Evolutionary conservation across 345 rosid species (phyloP), one percentile per base, ranked within the genome.

Genomic region (Citrus mangshanensis): DNA sequence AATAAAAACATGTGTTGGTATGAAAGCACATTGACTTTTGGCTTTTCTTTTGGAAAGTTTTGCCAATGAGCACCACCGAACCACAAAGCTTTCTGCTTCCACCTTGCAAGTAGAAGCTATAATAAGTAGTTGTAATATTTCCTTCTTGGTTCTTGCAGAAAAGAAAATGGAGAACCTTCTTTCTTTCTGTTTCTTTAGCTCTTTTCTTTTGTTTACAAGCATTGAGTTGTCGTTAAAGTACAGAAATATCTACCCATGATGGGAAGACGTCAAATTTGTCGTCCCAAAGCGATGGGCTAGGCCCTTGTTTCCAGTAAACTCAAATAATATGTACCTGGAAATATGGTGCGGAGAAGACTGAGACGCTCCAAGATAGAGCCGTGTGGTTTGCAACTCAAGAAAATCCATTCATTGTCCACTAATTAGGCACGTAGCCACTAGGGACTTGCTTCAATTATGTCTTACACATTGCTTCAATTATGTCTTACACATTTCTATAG

Each of bases 361-460:
- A 13, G 9, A 16, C 6, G 9, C 18, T 59, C 38, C 64, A 81
- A 1, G 19, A 2, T 58, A 80, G 82, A 9, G 81, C 77, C 34
- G 86, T 91, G 91, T 89, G 91, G 91, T 85, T 88, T 24, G 81
- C 90, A 21, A 89, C 85, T 71, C 73, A 89, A 81, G 84, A 85
- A 25, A 40, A 16, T 19, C 81, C 87, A 1, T 24, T 82, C 4
- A 30, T 54, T 21, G 84, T 58, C 68, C 76, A 25, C 22, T 28
- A 18, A 65, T 82, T 3, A 86, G 85, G 14, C 38, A 14, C 3
- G 70, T 91, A 42, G 28, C 55, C 25, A 59, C 86, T 65, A 75
- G 27, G 9, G 18, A 64, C 24, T 61, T 61, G 65, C 65, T 18
- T 4, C 18, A 10, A 12, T 27, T 61, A 40, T 68, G 55, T 12